Evolutionary conservation across 345 rosid species (phyloP).

Genomic region (Lagerstroemia speciosa): DNA sequence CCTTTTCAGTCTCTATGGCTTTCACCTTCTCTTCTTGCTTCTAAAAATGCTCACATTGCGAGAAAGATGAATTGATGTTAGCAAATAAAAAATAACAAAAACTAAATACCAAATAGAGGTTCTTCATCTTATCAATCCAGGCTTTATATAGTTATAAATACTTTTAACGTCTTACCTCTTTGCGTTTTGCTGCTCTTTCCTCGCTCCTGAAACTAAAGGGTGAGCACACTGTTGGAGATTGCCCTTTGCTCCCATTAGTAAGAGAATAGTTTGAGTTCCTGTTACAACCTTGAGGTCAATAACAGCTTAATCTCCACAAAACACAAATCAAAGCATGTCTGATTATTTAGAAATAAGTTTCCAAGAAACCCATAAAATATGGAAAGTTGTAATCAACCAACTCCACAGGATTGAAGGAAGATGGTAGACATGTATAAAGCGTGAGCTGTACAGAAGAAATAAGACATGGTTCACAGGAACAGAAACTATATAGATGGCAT

Average conservation of each 20-base stretch:
- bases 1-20: constrained; percentile 28
- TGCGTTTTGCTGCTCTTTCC: constrained; percentile 77
- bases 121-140: not conserved
- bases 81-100: not conserved
- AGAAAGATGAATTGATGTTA: constrained; percentile 9
- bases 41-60: constrained; percentile 40
- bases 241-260: constrained; percentile 31
- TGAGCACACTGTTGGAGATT: constrained; percentile 26
- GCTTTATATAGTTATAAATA: constrained; percentile 1
- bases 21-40: constrained; percentile 53
- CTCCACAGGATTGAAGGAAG: not conserved
- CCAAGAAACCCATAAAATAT: not conserved
- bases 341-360: no score
- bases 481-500: no score
- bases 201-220: constrained; percentile 76
- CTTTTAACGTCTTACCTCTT: constrained; percentile 44
- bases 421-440: not conserved
- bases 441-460: not conserved
- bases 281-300: constrained; percentile 9
- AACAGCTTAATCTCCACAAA: constrained; percentile 1
- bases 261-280: constrained; percentile 35
- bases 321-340: not conserved
- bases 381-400: not conserved
- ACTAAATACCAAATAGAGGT: not conserved
- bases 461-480: no score